phyloP scores from a whole-genome alignment of 306 rosid genomes.

The Dalbergia cochinchinensis region DNA sequence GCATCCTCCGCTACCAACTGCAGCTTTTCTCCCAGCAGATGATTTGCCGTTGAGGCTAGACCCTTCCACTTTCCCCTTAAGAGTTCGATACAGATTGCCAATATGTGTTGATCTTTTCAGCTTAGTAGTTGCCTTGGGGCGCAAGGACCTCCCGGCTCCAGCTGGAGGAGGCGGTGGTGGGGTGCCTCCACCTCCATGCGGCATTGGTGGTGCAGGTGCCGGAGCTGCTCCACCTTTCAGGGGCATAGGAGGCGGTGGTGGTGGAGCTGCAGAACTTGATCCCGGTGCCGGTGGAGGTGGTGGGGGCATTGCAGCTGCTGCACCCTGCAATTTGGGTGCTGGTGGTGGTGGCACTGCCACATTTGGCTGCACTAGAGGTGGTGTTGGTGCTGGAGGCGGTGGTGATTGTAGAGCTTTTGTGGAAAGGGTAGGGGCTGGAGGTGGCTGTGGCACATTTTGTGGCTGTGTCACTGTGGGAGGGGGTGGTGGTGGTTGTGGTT shows the following conservation, averaged over 20 bases:
- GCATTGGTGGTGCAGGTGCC: slow-evolving; percentile 48
- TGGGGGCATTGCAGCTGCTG: neutral
- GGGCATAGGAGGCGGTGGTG: slow-evolving; percentile 31
- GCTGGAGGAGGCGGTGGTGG: slow-evolving; percentile 72
- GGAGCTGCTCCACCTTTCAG: slow-evolving; percentile 45
- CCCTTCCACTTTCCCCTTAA: slow-evolving; percentile 79
- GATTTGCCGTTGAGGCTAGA: slow-evolving; percentile 47
- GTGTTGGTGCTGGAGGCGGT: slow-evolving; percentile 33
- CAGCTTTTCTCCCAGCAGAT: slow-evolving; percentile 51
- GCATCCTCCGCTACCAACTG: slow-evolving; percentile 33
- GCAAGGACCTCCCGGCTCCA: slow-evolving; percentile 51
- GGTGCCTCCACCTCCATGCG: slow-evolving; percentile 44
- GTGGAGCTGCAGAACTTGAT: neutral
- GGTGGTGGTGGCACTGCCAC: slow-evolving; percentile 27
- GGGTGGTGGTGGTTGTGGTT: neutral
- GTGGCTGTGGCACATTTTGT: neutral
- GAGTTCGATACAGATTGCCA: slow-evolving; percentile 64
- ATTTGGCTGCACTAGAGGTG: neutral
- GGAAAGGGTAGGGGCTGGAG: slow-evolving; percentile 5
- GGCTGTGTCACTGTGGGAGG: neutral
- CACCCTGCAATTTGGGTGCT: slow-evolving; percentile 8
- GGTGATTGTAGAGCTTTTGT: neutral
- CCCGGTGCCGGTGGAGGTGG: slow-evolving; percentile 42
- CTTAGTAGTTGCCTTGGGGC: slow-evolving; percentile 60
- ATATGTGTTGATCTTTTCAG: slow-evolving; percentile 75